Percentiles rank a stretch among this genome's conserved stretches.
Conservation (phyloP, 495 filamentous ascomycete species). For the Aspergillus conjunctus region DNA sequence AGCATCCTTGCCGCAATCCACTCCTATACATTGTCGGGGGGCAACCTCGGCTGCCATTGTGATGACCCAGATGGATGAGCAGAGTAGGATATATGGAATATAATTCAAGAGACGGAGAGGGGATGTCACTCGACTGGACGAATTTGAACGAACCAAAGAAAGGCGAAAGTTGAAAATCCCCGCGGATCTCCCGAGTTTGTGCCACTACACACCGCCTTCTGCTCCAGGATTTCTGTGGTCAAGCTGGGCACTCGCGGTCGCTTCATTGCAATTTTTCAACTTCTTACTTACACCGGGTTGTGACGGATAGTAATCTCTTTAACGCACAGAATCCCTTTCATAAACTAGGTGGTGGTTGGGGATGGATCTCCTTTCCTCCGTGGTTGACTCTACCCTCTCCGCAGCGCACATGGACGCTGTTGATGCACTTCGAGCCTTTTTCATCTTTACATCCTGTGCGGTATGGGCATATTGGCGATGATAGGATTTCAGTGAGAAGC, state of each 20-base stretch:
- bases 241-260: no score
- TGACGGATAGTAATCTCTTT: no score
- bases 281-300: no score
- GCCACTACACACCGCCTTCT: no score
- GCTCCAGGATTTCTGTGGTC: no score
- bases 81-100: background rate
- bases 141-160: background rate
- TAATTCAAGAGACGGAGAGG: background rate
- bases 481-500: background rate
- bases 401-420: slow-evolving; percentile 44
- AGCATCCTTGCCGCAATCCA: slow-evolving; percentile 81
- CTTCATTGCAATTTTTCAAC: no score
- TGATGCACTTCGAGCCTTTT: slow-evolving; percentile 45
- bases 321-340: no score
- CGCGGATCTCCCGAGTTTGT: background rate
- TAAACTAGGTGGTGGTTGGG: no score
- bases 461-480: slow-evolving; percentile 35
- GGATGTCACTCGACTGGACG: background rate
- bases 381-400: slow-evolving; percentile 32
- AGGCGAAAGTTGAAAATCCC: slow-evolving; percentile 16
- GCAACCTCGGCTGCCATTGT: slow-evolving; percentile 19
- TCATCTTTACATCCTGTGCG: slow-evolving; percentile 49
- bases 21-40: slow-evolving; percentile 69
- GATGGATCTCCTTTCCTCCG: slow-evolving; percentile 29
- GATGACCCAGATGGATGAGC: background rate